Base-by-base conservation (phyloP, 768 basidiomycete genomes). In the Agaricus sinodeliciosus region DNA sequence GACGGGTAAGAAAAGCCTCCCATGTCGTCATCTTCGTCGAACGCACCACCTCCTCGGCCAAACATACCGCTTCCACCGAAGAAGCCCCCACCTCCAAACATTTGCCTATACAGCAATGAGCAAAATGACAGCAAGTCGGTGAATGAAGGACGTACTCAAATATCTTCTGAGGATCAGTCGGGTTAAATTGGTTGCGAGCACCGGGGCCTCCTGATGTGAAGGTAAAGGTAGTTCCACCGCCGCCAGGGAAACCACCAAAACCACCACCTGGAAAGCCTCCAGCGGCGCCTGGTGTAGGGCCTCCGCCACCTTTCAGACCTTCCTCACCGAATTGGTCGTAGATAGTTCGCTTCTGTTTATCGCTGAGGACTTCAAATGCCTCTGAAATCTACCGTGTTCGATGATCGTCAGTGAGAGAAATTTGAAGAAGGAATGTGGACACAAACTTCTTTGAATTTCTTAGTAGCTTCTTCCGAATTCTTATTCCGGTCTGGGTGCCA, bases 271-370 rank as follows among this genome's bases (percentile, higher is more conserved):
- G 51, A 59, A 69, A 72, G 9, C 67, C 69, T n/a, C 68, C 69
- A 48, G 63, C 66, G 3, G 64, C 67, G 40, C 77, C 79, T 40
- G 79, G 60, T 2, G 76, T 71, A 0, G 73, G 80, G 34, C 80
- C 80, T 16, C 80, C 80, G 15, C 79, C 79, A 6, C 80, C 80
- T 65, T 97, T 97, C 59, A 97, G 77, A 1, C 95, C 94, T 52
- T 96, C 94, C 65, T 96, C 94, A 34, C 95, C 95, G 51, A 94
- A 85, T 59, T 96, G 91, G 67, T 96, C 94, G 58, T 94, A 97
- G 6, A 92, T 64, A 0, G 87, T 70, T 19, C 90, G 85, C 62
- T 92, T 93, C 64, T 91, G 75, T 66, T 82, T 81, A 69, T 96
- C 93, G 47, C 79, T 89, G 51, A 98, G 82, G 26, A 95, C 94